Conservation (phyloP, 2,329 filamentous ascomycete genomes). For the Stagonosporopsis rhizophila region DNA sequence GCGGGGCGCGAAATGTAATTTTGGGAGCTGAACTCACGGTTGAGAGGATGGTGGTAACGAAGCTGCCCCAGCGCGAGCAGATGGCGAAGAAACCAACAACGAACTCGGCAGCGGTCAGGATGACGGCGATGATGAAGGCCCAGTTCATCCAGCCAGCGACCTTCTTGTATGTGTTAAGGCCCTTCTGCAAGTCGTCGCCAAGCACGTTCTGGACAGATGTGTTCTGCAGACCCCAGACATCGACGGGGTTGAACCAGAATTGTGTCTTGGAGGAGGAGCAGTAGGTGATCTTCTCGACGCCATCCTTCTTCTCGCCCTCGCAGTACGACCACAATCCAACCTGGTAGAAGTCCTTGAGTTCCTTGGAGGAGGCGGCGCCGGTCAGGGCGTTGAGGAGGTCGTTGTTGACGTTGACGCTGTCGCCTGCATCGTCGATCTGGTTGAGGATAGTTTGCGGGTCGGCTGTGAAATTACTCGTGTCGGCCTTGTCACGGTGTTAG, state of each 20-base stretch:
- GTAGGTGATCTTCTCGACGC: constrained; percentile 56
- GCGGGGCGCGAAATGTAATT: constrained; percentile 38
- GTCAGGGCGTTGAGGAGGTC: constrained; percentile 52
- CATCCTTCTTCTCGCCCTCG: constrained; percentile 64
- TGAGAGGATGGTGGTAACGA: constrained; percentile 80
- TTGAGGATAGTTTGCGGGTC: constrained; percentile 50
- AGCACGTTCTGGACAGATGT: constrained; percentile 61
- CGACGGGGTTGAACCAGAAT: constrained; percentile 78
- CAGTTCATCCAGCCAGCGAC: constrained; percentile 84
- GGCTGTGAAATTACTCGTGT: constrained; percentile 62
- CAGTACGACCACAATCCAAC: constrained; percentile 91
- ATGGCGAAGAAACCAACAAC: constrained; percentile 81
- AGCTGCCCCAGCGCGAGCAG: constrained; percentile 81
- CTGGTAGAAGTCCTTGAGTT: constrained; percentile 78
- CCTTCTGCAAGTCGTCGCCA: constrained; percentile 69
- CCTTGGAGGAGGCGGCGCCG: constrained; percentile 42
- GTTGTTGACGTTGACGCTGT: constrained; percentile 43
- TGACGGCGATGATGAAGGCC: constrained; percentile 76
- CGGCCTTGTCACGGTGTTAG: constrained; percentile 41
- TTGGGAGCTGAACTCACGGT: constrained; percentile 58
- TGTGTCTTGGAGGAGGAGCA: constrained; percentile 77
- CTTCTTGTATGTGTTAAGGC: constrained; percentile 75
- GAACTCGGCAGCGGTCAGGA: constrained; percentile 74
- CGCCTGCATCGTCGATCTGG: constrained; percentile 32
- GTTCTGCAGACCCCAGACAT: constrained; percentile 67